Conservation (phyloP, 768 basidiomycete species). For the Rhodotorula taiwanensis region DNA sequence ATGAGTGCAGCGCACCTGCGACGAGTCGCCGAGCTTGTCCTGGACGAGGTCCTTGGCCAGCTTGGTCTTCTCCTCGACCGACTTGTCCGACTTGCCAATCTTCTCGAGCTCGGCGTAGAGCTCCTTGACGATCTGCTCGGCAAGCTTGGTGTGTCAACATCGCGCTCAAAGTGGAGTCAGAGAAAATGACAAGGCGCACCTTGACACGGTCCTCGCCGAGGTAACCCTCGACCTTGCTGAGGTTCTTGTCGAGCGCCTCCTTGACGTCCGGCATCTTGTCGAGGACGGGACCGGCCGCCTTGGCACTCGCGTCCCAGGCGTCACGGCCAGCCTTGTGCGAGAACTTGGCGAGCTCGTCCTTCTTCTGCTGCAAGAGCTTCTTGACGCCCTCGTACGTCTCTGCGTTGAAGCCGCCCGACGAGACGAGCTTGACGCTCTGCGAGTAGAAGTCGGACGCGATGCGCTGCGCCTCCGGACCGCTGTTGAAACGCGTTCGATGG, state of each 20-base stretch:
- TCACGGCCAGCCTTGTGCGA: conserved; percentile 34
- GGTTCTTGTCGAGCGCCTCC: conserved; percentile 37
- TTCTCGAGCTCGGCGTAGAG: conserved; percentile 37
- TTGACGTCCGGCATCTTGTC: conserved; percentile 40
- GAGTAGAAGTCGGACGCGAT: conserved; percentile 36
- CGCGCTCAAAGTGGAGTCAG: neutral
- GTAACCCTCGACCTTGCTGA: conserved; percentile 30
- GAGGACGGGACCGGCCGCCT: conserved; percentile 34
- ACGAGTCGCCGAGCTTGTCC: conserved; percentile 33
- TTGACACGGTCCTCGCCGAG: conserved; percentile 41
- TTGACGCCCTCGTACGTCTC: conserved; percentile 36
- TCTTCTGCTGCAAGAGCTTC: conserved; percentile 36
- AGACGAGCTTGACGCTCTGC: conserved; percentile 28
- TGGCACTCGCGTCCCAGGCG: conserved; percentile 33
- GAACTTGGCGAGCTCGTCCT: conserved; percentile 32
- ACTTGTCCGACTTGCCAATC: conserved; percentile 35
- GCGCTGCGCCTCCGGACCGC: conserved; percentile 38
- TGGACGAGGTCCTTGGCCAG: conserved; percentile 36
- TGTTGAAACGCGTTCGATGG: neutral
- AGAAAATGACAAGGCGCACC: conserved; percentile 8
- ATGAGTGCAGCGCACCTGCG: no score
- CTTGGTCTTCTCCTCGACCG: conserved; percentile 31
- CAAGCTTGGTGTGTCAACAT: neutral
- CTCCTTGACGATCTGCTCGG: conserved; percentile 31
- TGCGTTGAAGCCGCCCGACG: conserved; percentile 37